phyloP scores from a whole-genome alignment of 2,329 filamentous ascomycete genomes.

The Calonectria hawksworthii region DNA sequence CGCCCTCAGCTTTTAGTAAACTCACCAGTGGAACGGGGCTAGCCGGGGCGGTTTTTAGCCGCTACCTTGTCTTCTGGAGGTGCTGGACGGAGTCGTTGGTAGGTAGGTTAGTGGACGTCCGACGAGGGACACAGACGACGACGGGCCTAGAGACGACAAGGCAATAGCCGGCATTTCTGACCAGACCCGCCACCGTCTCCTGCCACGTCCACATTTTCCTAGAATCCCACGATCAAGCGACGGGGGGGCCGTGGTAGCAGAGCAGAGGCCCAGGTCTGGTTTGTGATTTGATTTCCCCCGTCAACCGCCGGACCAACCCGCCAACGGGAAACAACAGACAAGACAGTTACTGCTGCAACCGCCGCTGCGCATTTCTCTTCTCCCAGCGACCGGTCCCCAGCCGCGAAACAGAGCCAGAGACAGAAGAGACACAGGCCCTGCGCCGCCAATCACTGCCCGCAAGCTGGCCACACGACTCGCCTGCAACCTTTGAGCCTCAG shows the following conservation, averaged over 20 bases:
- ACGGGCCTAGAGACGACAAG: constrained; percentile 2
- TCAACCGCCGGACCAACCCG: not conserved
- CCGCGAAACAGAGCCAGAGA: not conserved
- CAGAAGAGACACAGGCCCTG: not conserved
- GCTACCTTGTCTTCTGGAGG: constrained; percentile 5
- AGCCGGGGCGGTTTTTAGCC: constrained; percentile 9
- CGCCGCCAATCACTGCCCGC: constrained; percentile 41
- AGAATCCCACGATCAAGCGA: constrained; percentile 17
- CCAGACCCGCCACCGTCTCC: constrained; percentile 24
- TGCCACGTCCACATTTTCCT: constrained; percentile 28
- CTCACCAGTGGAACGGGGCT: constrained; percentile 4
- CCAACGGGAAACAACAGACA: not conserved
- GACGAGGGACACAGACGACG: constrained; percentile 17
- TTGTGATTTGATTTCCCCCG: constrained; percentile 3
- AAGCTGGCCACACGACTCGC: constrained; percentile 45
- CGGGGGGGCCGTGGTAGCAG: not conserved
- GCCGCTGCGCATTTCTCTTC: not conserved
- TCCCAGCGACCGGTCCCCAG: not conserved
- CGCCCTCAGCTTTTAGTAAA: constrained; percentile 16
- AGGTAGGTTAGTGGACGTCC: not conserved
- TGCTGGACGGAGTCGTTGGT: not conserved
- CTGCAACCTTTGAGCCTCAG: constrained; percentile 46
- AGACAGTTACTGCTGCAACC: not conserved
- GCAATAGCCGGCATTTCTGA: constrained; percentile 24
- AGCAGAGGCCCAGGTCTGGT: constrained; percentile 1